Conservation (phyloP, 495 filamentous ascomycete genomes). For the Xylaria intraflava region DNA sequence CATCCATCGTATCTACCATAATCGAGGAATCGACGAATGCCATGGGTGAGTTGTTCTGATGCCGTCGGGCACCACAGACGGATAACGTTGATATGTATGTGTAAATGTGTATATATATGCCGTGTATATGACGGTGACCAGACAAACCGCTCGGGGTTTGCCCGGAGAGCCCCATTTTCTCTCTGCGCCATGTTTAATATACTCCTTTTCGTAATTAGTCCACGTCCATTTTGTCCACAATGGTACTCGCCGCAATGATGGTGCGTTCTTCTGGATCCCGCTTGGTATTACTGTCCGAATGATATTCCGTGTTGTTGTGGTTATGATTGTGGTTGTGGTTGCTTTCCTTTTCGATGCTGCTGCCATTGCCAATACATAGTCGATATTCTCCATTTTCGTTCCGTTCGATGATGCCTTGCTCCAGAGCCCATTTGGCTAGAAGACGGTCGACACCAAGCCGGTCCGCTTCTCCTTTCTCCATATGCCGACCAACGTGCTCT, state of each 20-base stretch:
- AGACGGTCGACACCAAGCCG: conserved; percentile 44
- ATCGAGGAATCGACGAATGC: not conserved
- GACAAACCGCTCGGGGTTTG: not conserved
- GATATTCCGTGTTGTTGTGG: conserved; percentile 18
- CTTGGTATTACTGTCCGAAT: conserved; percentile 16
- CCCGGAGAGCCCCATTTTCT: not conserved
- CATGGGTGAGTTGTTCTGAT: not conserved
- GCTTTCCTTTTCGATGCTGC: conserved; percentile 25
- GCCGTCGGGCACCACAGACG: not conserved
- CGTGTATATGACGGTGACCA: not conserved
- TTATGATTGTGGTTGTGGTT: conserved; percentile 15
- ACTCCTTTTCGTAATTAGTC: conserved; percentile 18
- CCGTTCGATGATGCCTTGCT: conserved; percentile 51
- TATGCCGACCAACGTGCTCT: conserved; percentile 87
- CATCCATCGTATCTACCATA: conserved; percentile 9
- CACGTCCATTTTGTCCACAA: conserved; percentile 31
- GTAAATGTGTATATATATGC: not conserved
- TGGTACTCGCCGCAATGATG: conserved; percentile 25
- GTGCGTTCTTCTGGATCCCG: conserved; percentile 19
- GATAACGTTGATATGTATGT: not conserved
- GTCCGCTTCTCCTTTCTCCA: conserved; percentile 58
- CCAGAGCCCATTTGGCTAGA: conserved; percentile 51
- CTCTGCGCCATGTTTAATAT: not conserved
- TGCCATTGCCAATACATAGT: conserved; percentile 32
- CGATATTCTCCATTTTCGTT: conserved; percentile 45